Percentiles rank a stretch among this genome's conserved stretches.
Evolutionary conservation across 352 stramenopile genomes (phyloP).

Genomic region (Phytophthora macrochlamydospora): DNA sequence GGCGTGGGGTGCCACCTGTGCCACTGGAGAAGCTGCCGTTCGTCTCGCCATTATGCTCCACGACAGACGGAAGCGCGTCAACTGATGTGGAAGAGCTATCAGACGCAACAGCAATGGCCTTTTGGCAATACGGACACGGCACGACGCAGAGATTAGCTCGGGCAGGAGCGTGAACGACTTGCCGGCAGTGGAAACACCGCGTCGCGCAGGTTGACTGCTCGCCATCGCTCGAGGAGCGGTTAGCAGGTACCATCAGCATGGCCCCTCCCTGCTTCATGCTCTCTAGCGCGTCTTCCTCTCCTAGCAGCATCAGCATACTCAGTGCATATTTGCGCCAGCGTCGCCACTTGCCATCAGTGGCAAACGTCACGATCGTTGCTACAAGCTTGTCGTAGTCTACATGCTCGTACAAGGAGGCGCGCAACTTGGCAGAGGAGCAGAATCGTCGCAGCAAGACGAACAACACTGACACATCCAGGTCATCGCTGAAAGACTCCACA

Average conservation of each 20-base stretch:
- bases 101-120: constrained; percentile 38
- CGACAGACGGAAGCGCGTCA: constrained; percentile 34
- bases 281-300: constrained; percentile 48
- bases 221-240: constrained; percentile 17
- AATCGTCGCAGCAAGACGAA: constrained; percentile 50
- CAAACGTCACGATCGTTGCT: constrained; percentile 42
- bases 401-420: constrained; percentile 50
- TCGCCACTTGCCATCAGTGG: constrained; percentile 36
- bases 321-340: constrained; percentile 41
- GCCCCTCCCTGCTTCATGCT: constrained; percentile 25
- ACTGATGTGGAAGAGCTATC: constrained; percentile 36
- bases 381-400: constrained; percentile 49
- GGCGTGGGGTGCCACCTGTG: background rate
- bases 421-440: constrained; percentile 40
- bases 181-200: constrained; percentile 63
- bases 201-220: constrained; percentile 36
- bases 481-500: constrained; percentile 36
- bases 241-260: constrained; percentile 21
- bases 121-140: constrained; percentile 54
- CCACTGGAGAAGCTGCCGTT: constrained; percentile 4
- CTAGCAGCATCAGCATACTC: constrained; percentile 53
- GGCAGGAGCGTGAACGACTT: constrained; percentile 49
- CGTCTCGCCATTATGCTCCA: constrained; percentile 21
- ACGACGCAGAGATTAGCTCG: constrained; percentile 35
- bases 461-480: constrained; percentile 51